Percentiles rank a stretch among this genome's conserved stretches.
Conservation (phyloP, 1,284 basidiomycete genomes). For the Apiotrichum porosum region DNA sequence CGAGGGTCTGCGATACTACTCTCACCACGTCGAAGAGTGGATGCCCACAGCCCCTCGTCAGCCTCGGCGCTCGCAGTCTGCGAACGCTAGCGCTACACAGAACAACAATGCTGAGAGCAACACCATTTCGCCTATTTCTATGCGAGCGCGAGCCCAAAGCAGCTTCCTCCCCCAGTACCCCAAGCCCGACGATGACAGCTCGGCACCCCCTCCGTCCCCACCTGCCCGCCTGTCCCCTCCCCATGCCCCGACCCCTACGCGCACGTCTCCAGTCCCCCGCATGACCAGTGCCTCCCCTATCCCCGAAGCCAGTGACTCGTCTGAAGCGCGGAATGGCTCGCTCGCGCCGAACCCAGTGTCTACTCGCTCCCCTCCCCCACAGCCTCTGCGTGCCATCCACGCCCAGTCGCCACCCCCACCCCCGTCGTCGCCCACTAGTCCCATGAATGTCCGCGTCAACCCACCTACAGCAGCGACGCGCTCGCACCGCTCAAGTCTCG, state of each 20-base stretch:
- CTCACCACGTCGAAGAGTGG: conserved; percentile 91
- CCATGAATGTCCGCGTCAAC: not conserved
- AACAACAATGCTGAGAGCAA: not conserved
- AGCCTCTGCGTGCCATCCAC: not conserved
- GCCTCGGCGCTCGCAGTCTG: conserved; percentile 2
- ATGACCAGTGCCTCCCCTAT: too few species aligned
- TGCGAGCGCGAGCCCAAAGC: conserved; percentile 1
- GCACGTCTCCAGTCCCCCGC: not conserved
- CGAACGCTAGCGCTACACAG: not conserved
- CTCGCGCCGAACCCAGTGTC: not conserved
- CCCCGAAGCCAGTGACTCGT: too few species aligned
- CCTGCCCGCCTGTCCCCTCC: conserved; percentile 1
- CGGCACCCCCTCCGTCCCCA: not conserved
- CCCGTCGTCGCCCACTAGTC: not conserved
- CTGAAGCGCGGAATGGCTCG: too few species aligned
- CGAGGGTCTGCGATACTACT: conserved; percentile 86
- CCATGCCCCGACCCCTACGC: not conserved
- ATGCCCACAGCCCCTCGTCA: conserved; percentile 50
- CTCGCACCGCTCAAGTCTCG: conserved; percentile 1
- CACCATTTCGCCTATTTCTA: not conserved
- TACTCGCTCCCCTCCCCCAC: not conserved
- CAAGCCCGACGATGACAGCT: not conserved
- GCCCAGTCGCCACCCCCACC: conserved; percentile 1
- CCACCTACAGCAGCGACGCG: not conserved
- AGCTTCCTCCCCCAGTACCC: not conserved